Evolutionary conservation across 2,329 filamentous ascomycete species (phyloP), one percentile per base, ranked within the genome.

Genomic region (Mycocentrospora acerina): DNA sequence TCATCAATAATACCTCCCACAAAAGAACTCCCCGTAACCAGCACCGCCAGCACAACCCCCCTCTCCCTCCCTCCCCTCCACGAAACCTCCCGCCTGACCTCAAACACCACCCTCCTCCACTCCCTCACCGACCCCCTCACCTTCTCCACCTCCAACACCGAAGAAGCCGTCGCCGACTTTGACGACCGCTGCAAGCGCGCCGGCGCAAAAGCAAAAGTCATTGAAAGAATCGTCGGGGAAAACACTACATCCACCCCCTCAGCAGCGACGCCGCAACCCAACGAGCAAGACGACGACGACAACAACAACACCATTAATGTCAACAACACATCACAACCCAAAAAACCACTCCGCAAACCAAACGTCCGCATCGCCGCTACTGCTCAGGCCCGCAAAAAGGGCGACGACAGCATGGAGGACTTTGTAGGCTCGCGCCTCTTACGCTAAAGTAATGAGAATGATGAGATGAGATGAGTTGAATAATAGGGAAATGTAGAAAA

Each of bases 161-260:
- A 97, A 61, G 88, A 95, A 31, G 84, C 85, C 1, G 90, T 98
- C 15, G 85, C 86, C 34, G 90, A 96, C 57, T 90, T 95, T 59
- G 93, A 98, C 58, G 88, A 96, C 63, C 78, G 90, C 10, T 62
- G 95, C 26, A 93, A 90, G 69, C 80, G 88, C 48, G 91, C 90
- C 4, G 80, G 82, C 53, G 86, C 86, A 3, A 96, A 95, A 64
- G 80, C 81, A 1, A 95, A 91, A 68, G 79, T 98, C 31, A 82
- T 97, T 29, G 86, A 93, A 66, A 83, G 83, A 44, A 82, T 88
- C 8, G 58, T 79, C 17, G 78, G 78, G 0, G 64, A 68, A n/a
- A n/a, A n/a, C n/a, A n/a, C n/a, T n/a, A n/a, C n/a, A n/a, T n/a
- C n/a, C n/a, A n/a, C n/a, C n/a, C n/a, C n/a, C n/a, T n/a, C n/a